phyloP scores from a whole-genome alignment of 768 basidiomycete genomes.

The Mycena alexandri region DNA sequence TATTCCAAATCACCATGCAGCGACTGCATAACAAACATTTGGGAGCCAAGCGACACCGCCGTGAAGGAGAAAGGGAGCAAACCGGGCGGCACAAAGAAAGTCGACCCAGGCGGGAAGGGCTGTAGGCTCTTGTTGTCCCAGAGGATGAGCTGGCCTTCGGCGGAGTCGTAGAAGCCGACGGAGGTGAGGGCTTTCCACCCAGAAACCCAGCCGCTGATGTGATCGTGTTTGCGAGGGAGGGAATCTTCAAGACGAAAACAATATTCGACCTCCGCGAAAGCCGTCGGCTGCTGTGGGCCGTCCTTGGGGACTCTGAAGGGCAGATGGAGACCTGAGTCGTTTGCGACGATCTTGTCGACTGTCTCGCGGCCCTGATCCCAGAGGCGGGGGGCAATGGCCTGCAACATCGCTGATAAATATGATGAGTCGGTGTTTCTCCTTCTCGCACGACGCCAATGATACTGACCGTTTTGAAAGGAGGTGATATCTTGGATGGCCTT shows the following conservation, averaged over 20 bases:
- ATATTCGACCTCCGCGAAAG: slow-evolving; percentile 3
- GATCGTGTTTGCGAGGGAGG: not conserved
- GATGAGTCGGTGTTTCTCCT: not conserved
- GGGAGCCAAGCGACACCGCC: not conserved
- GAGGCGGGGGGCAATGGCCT: not conserved
- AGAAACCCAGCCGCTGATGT: not conserved
- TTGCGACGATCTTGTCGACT: not conserved
- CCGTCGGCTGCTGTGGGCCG: not conserved
- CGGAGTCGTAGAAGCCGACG: not conserved
- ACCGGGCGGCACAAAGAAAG: not conserved
- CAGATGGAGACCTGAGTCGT: not conserved
- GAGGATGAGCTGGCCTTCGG: not conserved
- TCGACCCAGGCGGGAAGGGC: not conserved
- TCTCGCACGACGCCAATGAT: no score
- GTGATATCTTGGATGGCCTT: no score
- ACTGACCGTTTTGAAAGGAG: no score
- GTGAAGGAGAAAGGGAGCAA: not conserved
- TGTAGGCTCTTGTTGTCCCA: not conserved
- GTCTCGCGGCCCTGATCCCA: not conserved
- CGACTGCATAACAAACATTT: not conserved
- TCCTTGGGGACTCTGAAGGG: not conserved
- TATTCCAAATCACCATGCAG: not conserved
- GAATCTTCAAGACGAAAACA: not conserved
- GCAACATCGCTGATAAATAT: not conserved
- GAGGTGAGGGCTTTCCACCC: not conserved